Evolutionary conservation across 1,139 yeast genomes (phyloP), one percentile per base, ranked within the genome.

Genomic region (Taphrina wiesneri): DNA sequence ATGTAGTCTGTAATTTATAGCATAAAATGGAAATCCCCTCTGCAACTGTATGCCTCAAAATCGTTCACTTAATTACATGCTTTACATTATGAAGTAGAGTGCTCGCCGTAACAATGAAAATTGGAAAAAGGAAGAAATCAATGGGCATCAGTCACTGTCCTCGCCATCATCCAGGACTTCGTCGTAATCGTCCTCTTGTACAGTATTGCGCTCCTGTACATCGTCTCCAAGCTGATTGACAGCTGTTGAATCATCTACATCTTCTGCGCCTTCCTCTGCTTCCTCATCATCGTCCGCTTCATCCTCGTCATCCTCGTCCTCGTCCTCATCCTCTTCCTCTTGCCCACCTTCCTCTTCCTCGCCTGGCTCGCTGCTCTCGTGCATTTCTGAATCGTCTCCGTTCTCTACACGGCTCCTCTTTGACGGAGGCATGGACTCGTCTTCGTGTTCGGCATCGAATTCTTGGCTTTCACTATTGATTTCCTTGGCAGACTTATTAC

Each of bases 81-180:
- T 2, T 32, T 1, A 15, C 2, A 2, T 1, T 11, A 4, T 32
- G 1, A 19, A 7, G 23, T n/a, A 3, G 25, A 45, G n/a, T 45
- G 49, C 49, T 7, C 49, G 26, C 49, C 45, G 15, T 6, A 39
- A 39, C 45, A 15, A 39, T 30, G 34, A 30, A 17, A 39, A 39
- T 15, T 39, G 45, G 45, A 45, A 39, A n/a, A n/a, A n/a, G n/a
- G n/a, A n/a, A n/a, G n/a, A n/a, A n/a, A n/a, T n/a, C n/a, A n/a
- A n/a, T n/a, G n/a, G 28, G 23, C 15, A 2, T 34, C 25, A 60
- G 43, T 60, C 64, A 41, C 64, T 60, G 32, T 60, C 64, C 7
- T 60, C 52, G n/a, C 64, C 64, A 25, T 60, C 19, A 28, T 60
- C 64, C 17, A 60, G 64, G 15, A 45, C 64, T 25, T 60, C 64